Evolutionary conservation across 768 basidiomycete species (phyloP), one percentile per base, ranked within the genome.

Genomic region (Hygrophoropsis aurantiaca): DNA sequence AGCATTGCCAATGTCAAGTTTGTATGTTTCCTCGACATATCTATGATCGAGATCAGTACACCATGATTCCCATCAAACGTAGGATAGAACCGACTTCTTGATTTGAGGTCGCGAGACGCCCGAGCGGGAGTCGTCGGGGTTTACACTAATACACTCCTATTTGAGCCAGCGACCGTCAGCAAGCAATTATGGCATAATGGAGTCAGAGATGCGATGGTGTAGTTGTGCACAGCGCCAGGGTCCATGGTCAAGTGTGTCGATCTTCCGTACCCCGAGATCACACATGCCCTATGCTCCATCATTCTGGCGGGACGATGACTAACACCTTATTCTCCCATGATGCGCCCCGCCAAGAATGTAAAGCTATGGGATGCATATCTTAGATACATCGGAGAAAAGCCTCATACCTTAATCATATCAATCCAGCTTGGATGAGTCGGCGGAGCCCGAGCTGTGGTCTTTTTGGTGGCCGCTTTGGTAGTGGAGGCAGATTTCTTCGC

Each of bases 91-190:
- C 57, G 53, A 94, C 88, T 90, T 95, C 83, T 97, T 97, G 74
- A 97, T 94, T 59, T 85, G 80, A 45, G 85, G 89, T 40, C 94
- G 85, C 56, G 91, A 94, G 52, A 94, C 93, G 57, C 92, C 93
- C 47, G 65, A 65, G 48, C 91, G 87, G 47, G 86, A 80, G 53
- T 91, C 90, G 25, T 91, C 90, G 6, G 78, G 78, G 67, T 83
- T 70, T 45, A 72, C 75, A 51, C 76, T 68, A 66, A 95, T 90
- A 58, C 89, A 91, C 73, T 94, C 92, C 91, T 94, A 70, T 55
- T 66, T 60, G 3, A 48, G 47, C 49, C 37, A 47, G 51, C 35
- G 4, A 10, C 16, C 11, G 51, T 65, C 23, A 65, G 64, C 57
- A 49, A 46, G 30, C 30, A 36, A 50, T 50, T 46, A 52, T 44